These are phyloP conservation scores for Penicillium flavigenum DNA, from an alignment of 495 filamentous ascomycete species.

Conservation along the genomic window DNA sequence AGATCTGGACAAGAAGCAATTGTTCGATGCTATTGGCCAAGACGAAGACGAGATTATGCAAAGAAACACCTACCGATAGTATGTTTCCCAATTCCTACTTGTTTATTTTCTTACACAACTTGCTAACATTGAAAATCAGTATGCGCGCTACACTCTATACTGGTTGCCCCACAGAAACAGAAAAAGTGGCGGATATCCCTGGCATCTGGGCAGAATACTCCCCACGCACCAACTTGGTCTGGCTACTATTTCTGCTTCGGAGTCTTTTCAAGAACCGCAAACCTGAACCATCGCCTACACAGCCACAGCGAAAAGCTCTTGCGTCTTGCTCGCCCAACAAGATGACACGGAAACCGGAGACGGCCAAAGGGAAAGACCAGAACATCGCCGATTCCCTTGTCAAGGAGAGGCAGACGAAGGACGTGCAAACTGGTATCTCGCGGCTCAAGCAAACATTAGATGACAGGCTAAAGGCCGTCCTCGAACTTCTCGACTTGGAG, in stretches of 20 bases:
- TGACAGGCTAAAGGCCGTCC: slow-evolving; percentile 33
- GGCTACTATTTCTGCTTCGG: slow-evolving; percentile 52
- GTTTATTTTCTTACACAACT: slow-evolving; percentile 2
- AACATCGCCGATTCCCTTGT: not conserved
- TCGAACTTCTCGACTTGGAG: slow-evolving; percentile 42
- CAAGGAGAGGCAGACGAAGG: slow-evolving; percentile 16
- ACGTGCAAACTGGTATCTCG: slow-evolving; percentile 18
- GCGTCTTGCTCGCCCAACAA: slow-evolving; percentile 40
- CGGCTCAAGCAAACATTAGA: slow-evolving; percentile 36
- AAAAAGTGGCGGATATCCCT: slow-evolving; percentile 32
- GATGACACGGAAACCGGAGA: slow-evolving; percentile 16
- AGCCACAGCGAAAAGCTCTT: slow-evolving; percentile 33
- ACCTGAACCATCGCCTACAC: slow-evolving; percentile 18
- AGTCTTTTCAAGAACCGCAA: slow-evolving; percentile 45
- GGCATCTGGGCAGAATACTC: slow-evolving; percentile 49
- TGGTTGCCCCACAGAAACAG: slow-evolving; percentile 33
- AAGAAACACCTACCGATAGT: slow-evolving; percentile 47
- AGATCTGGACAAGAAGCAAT: slow-evolving; percentile 47
- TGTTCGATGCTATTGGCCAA: slow-evolving; percentile 45
- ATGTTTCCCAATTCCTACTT: slow-evolving; percentile 17
- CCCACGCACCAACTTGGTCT: slow-evolving; percentile 50
- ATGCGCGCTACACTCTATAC: slow-evolving; percentile 44
- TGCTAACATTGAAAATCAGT: slow-evolving; percentile 25
- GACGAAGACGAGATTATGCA: slow-evolving; percentile 46
- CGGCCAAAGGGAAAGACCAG: slow-evolving; percentile 10